Evolutionary conservation across 176 grass and related monocot species (phyloP).

Genomic region (Microstegium vimineum): DNA sequence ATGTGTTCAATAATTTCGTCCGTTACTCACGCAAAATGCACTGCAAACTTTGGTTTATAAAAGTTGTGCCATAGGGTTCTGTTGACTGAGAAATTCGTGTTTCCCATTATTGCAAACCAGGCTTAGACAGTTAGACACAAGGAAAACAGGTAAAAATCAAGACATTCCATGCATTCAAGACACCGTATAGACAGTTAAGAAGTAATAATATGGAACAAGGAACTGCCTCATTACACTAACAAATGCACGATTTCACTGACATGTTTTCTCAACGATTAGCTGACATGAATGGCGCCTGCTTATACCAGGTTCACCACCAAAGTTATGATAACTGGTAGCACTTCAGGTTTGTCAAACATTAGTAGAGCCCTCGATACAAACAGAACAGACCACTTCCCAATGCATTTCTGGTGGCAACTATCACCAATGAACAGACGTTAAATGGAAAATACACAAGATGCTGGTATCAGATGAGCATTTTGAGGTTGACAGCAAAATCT

Average conservation of each 20-base stretch:
- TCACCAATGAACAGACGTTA: constrained; percentile 10
- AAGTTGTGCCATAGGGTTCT: too few relatives aligned
- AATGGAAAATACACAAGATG: constrained; percentile 39
- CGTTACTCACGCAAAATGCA: neutral
- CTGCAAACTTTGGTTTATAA: too few relatives aligned
- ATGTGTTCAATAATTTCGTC: neutral
- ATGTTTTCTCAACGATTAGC: neutral
- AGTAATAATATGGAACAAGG: neutral
- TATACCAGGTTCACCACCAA: constrained; percentile 3
- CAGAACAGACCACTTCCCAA: constrained; percentile 1
- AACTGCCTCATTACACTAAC: neutral
- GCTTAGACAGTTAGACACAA: too few relatives aligned
- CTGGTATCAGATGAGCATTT: constrained; percentile 19
- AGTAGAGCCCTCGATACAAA: constrained; percentile 34
- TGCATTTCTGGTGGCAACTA: constrained; percentile 12
- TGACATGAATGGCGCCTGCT: neutral
- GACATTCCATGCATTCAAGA: too few relatives aligned
- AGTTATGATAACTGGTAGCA: constrained; percentile 17
- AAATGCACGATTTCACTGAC: neutral
- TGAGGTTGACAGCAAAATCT: constrained; percentile 25
- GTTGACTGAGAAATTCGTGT: too few relatives aligned
- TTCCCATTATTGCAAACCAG: too few relatives aligned
- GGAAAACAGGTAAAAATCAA: too few relatives aligned
- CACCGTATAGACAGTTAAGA: too few relatives aligned
- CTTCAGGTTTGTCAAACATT: constrained; percentile 24